A percentile compares a stretch with the other conserved stretches of the same genome.
Conservation (phyloP, 305 asterid genomes). For the Andrographis paniculata region DNA sequence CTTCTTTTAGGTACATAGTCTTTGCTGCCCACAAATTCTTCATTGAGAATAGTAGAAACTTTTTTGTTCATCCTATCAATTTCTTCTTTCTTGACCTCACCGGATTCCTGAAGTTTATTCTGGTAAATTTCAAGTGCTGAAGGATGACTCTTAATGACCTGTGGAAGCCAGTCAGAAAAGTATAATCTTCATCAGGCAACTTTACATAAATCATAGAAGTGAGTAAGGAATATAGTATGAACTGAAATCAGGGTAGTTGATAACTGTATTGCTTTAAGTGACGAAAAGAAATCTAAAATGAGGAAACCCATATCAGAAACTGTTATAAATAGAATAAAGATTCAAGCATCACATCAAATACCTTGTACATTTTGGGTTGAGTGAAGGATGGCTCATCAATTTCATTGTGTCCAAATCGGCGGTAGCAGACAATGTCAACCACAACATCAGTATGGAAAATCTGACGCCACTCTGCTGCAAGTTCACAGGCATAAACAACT, state of each 20-base stretch:
- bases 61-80: conserved; percentile 61
- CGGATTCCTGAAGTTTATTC: conserved; percentile 64
- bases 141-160: conserved; percentile 81
- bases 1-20: conserved; percentile 76
- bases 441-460: conserved; percentile 89
- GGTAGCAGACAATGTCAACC: conserved; percentile 85
- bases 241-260: conserved; percentile 2
- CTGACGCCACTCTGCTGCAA: conserved; percentile 99
- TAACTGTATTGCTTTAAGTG: not conserved
- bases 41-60: conserved; percentile 67
- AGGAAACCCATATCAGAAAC: not conserved
- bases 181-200: conserved; percentile 14
- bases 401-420: conserved; percentile 94
- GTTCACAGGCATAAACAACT: conserved; percentile 90
- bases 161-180: conserved; percentile 26
- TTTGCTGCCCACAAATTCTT: conserved; percentile 92
- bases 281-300: not conserved
- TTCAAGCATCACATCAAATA: conserved; percentile 17
- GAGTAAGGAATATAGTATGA: too few species aligned
- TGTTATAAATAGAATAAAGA: not conserved
- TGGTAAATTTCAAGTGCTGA: conserved; percentile 80
- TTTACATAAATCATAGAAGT: not conserved
- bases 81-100: conserved; percentile 61
- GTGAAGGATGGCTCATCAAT: conserved; percentile 94
- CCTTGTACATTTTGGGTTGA: conserved; percentile 96